Base-by-base conservation (phyloP, 2,329 filamentous ascomycete genomes). In the Endoconidiophora laricicola region DNA sequence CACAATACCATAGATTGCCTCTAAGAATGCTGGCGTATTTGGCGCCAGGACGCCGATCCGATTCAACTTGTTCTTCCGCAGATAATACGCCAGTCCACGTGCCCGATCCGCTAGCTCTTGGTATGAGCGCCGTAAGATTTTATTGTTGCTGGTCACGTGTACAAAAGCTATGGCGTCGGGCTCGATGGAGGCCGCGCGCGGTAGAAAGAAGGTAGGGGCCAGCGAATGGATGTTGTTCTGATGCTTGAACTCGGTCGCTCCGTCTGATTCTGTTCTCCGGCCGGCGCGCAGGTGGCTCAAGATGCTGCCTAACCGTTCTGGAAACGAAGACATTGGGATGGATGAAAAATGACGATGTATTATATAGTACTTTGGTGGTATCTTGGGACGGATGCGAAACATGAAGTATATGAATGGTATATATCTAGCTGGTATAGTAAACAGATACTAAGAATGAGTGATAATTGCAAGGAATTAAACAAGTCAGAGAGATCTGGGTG, bases 21-120 rank as follows among this genome's bases (percentile, higher is more conserved):
- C 90, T 24, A 98, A 70, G 59, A 96, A 96, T 0, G 88, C 88
- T 0, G 91, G 91, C 1, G 91, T 98, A 62, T 98, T 98, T 2
- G 91, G 85, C 6, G 79, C 81, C 9, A 98, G 70, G 44, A 98
- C 81, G 5, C 91, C 91, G 4, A 96, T 83, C 53, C 84, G 74
- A 59, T 78, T 81, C 59, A 78, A 79, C 3, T 75, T 73, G 60
- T 84, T 77, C 62, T 84, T 85, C 57, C 76, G 75, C 51, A 98
- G 62, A 62, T 83, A 96, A 65, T 94, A 96, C 12, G 87, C 88
- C 16, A 98, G 69, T 0, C 90, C 91, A 40, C 85, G 70, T 2
- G 88, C 85, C 41, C 91, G 84, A 60, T 94, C 85, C 14, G 91
- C 84, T 53, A 87, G 79, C 59, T 91, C 81, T 52, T 71, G 69